Evolutionary conservation across 2,329 filamentous ascomycete species (phyloP).

Genomic region (Colletotrichum plurivorum): DNA sequence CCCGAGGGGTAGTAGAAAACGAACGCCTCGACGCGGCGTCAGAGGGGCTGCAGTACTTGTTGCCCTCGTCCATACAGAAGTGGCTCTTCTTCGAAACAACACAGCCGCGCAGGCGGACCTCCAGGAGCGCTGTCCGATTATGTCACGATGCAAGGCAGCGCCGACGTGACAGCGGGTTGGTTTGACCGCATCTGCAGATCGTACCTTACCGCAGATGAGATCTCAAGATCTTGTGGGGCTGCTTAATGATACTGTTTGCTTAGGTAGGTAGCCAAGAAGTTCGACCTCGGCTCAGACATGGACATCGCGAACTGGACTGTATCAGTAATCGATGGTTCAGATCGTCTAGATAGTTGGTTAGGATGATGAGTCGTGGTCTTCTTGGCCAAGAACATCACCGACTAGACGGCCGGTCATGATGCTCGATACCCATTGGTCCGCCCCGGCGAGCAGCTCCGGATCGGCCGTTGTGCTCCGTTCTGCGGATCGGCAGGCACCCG

Average conservation of each 20-base stretch:
- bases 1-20: neutral
- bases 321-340: neutral
- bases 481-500: too few species aligned
- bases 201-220: conserved; percentile 20
- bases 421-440: too few species aligned
- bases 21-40: conserved; percentile 3
- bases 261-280: neutral
- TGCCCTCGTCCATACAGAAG: neutral
- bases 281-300: conserved; percentile 30
- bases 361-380: neutral
- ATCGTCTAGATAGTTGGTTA: neutral
- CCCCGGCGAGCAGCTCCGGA: too few species aligned
- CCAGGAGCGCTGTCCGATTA: neutral
- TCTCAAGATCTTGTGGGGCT: conserved; percentile 28
- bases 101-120: conserved; percentile 1
- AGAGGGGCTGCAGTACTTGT: neutral
- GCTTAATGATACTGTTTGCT: conserved; percentile 21
- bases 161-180: conserved; percentile 11
- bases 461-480: too few species aligned
- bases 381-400: too few species aligned
- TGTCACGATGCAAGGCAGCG: neutral
- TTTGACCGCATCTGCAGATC: conserved; percentile 21
- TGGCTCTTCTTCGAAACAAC: conserved; percentile 4
- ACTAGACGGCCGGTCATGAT: too few species aligned
- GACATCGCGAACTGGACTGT: conserved; percentile 1